Base-by-base conservation (phyloP, 495 filamentous ascomycete genomes). In the Lophium mytilinum region DNA sequence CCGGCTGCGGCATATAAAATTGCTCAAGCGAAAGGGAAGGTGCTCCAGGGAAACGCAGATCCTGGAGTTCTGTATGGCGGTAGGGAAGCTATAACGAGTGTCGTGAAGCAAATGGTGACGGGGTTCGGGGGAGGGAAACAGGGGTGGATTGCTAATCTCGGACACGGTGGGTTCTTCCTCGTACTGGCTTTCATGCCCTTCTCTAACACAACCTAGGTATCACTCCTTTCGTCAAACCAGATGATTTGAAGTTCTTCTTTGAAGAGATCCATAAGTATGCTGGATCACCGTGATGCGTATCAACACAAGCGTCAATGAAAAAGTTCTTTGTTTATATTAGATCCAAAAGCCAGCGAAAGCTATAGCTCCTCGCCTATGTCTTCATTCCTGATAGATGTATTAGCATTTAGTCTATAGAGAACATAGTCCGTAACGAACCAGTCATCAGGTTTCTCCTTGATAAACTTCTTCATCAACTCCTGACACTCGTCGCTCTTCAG, bases 11-110 rank as follows among this genome's bases (percentile, higher is more conserved):
- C 94, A 24, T 82, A 86, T 61, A 83, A 78, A 60, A 78, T 88
- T 62, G 88, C 91, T 21, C 68, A 66, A 40, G 63, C 55, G 80
- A 83, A 56, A 78, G 85, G 55, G 75, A 93, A 58, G 78, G 86
- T 87, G 0, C 73, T 98, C 47, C 93, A 98, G 69, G 93, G 93
- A 35, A 97, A 98, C 70, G 89, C 91, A 24, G 93, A 98, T 66
- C 94, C 93, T 0, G 93, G 93, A 30, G 81, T 93, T 41, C 75
- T 98, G 39, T 98, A 97, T 65, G 93, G 93, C 33, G 84, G 87
- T 0, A 81, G 75, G 42, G 82, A 80, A 53, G 81, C 88, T 33
- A 96, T 97, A 63, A 89, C 88, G 10, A 73, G 77, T 51, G 83
- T 80, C 0, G 89, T 96, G 9, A 78, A 89, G 69, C 78, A 81